Conservation (phyloP, 257 asterid genomes). For the Cordia subcordata region DNA sequence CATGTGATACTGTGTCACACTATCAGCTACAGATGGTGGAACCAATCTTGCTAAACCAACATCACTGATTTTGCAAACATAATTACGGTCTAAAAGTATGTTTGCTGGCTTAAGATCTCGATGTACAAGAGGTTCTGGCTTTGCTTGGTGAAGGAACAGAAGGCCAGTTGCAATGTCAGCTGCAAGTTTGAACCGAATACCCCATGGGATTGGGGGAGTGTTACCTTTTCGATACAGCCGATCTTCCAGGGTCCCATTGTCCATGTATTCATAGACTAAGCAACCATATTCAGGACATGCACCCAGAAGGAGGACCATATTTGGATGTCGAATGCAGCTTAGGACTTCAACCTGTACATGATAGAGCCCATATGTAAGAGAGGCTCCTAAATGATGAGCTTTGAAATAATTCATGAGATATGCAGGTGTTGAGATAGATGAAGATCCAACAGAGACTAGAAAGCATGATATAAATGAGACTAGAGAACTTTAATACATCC, state of each 20-base stretch:
- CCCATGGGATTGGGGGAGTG: slow-evolving; percentile 76
- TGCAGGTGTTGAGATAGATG: too few species aligned
- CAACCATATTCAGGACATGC: slow-evolving; percentile 85
- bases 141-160: slow-evolving; percentile 75
- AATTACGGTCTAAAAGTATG: slow-evolving; percentile 57
- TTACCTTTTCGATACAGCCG: slow-evolving; percentile 61
- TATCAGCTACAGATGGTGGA: slow-evolving; percentile 59
- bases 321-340: slow-evolving; percentile 75
- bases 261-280: slow-evolving; percentile 77
- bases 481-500: too few species aligned
- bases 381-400: background rate
- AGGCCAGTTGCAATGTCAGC: slow-evolving; percentile 71
- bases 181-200: slow-evolving; percentile 57
- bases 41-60: slow-evolving; percentile 76
- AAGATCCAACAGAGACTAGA: too few species aligned
- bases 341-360: slow-evolving; percentile 57
- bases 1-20: slow-evolving; percentile 70
- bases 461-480: too few species aligned
- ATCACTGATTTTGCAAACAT: slow-evolving; percentile 70
- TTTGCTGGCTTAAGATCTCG: slow-evolving; percentile 82
- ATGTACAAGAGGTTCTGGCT: slow-evolving; percentile 82
- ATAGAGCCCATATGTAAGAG: background rate
- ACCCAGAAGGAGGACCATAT: slow-evolving; percentile 78
- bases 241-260: slow-evolving; percentile 75
- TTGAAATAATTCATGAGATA: too few species aligned